Conservation (phyloP, 805 yeast genomes). For the Clavispora carvajalis region DNA sequence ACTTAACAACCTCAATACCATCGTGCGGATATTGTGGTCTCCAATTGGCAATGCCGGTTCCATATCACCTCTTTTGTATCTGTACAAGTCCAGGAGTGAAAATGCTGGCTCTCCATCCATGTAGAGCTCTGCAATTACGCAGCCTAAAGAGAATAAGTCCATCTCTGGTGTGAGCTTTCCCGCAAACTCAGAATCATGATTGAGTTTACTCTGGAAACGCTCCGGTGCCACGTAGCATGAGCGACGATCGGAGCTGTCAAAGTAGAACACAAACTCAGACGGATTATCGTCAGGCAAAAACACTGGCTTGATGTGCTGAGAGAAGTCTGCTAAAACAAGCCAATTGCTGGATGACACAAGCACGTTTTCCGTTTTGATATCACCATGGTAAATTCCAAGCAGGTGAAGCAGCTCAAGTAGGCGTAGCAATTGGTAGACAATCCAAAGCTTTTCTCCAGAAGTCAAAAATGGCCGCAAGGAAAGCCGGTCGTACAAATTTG, state of each 20-base stretch:
- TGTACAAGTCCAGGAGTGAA: constrained; percentile 80
- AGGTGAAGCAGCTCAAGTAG: constrained; percentile 61
- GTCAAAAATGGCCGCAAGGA: constrained; percentile 84
- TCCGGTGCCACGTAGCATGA: constrained; percentile 94
- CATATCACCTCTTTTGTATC: constrained; percentile 66
- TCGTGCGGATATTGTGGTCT: constrained; percentile 43
- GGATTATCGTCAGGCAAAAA: constrained; percentile 90
- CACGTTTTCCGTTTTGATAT: constrained; percentile 85
- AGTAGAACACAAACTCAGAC: constrained; percentile 83
- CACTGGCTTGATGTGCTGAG: constrained; percentile 71
- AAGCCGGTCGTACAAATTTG: constrained; percentile 82
- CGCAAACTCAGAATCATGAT: too few relatives aligned
- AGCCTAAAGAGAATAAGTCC: constrained; percentile 82
- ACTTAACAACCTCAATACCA: constrained; percentile 60
- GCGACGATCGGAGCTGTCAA: constrained; percentile 84
- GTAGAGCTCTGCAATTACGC: constrained; percentile 86
- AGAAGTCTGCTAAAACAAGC: constrained; percentile 77
- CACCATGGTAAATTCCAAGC: constrained; percentile 71
- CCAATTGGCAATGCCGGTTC: constrained; percentile 58
- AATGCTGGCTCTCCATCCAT: constrained; percentile 84
- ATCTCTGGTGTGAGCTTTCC: constrained; percentile 53
- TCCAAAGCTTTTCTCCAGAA: constrained; percentile 75
- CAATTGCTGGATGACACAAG: constrained; percentile 87
- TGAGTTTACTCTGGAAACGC: constrained; percentile 49
- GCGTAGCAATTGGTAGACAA: constrained; percentile 72